A percentile compares a stretch with the other conserved stretches of the same genome.
These are phyloP conservation scores for Dicorynia guianensis DNA, from an alignment of 306 rosid genomes.

Conservation along the genomic window DNA sequence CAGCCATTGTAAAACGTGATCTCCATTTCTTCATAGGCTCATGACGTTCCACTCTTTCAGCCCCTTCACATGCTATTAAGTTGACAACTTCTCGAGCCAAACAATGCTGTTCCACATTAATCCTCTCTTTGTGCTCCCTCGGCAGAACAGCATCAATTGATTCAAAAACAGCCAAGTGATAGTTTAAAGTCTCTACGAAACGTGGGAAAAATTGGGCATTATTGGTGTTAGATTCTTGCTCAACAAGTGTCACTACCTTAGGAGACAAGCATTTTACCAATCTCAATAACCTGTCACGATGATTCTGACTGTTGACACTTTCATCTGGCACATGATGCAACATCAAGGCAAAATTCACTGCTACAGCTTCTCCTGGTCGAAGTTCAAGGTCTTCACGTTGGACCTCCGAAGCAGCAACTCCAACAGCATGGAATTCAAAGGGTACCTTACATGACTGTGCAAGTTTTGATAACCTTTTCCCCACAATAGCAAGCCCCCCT, in stretches of 20 bases:
- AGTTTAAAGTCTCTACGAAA: slow-evolving; percentile 67
- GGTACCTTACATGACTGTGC: slow-evolving; percentile 83
- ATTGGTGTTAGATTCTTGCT: slow-evolving; percentile 80
- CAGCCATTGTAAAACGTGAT: slow-evolving; percentile 70
- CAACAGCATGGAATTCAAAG: slow-evolving; percentile 79
- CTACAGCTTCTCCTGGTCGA: slow-evolving; percentile 76
- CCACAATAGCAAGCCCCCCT: slow-evolving; percentile 77
- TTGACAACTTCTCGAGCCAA: slow-evolving; percentile 92
- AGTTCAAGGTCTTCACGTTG: slow-evolving; percentile 72
- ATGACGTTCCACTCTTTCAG: slow-evolving; percentile 86
- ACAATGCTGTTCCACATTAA: slow-evolving; percentile 92
- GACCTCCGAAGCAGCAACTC: slow-evolving; percentile 58
- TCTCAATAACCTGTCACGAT: slow-evolving; percentile 78
- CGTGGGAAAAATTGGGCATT: slow-evolving; percentile 71
- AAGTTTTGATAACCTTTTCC: slow-evolving; percentile 61
- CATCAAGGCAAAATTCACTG: slow-evolving; percentile 80
- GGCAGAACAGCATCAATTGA: slow-evolving; percentile 77
- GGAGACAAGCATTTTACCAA: slow-evolving; percentile 78
- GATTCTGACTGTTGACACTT: slow-evolving; percentile 70
- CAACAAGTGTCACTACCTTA: slow-evolving; percentile 88
- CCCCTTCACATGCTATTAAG: slow-evolving; percentile 88
- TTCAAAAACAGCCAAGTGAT: slow-evolving; percentile 73
- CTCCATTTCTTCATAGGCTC: slow-evolving; percentile 85
- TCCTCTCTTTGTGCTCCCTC: slow-evolving; percentile 85
- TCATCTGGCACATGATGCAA: slow-evolving; percentile 94